These are phyloP conservation scores for Biscogniauxia mediterranea DNA, from an alignment of 2,329 filamentous ascomycete genomes.

Conservation along the genomic window DNA sequence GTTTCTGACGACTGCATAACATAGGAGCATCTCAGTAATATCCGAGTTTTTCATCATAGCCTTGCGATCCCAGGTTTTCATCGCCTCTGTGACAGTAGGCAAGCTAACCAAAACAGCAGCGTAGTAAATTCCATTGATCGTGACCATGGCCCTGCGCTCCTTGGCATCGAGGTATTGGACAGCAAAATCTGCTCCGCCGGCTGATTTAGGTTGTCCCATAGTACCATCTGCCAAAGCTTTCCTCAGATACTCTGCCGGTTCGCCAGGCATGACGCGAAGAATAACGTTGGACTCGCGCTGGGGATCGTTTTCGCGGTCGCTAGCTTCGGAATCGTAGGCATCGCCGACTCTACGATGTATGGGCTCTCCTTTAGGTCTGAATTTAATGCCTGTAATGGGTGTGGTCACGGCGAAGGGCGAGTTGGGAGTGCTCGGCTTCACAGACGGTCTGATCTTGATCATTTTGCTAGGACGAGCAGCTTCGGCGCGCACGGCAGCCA, in stretches of 20 bases:
- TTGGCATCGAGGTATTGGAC: slow-evolving; percentile 78
- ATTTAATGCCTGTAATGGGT: slow-evolving; percentile 42
- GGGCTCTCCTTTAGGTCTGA: slow-evolving; percentile 66
- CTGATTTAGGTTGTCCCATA: slow-evolving; percentile 63
- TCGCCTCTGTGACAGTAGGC: slow-evolving; percentile 82
- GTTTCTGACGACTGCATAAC: slow-evolving; percentile 65
- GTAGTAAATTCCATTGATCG: slow-evolving; percentile 67
- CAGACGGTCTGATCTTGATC: slow-evolving; percentile 49
- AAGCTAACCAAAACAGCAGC: slow-evolving; percentile 79
- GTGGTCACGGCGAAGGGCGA: slow-evolving; percentile 35
- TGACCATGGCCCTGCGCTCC: slow-evolving; percentile 70
- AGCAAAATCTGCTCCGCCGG: slow-evolving; percentile 73
- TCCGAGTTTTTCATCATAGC: slow-evolving; percentile 87
- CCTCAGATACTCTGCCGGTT: slow-evolving; percentile 80
- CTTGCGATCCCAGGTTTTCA: slow-evolving; percentile 92
- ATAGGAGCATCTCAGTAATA: slow-evolving; percentile 84
- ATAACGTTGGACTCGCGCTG: slow-evolving; percentile 87
- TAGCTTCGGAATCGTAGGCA: slow-evolving; percentile 94
- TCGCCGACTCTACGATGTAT: slow-evolving; percentile 74
- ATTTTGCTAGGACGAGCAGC: slow-evolving; percentile 45
- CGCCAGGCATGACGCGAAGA: slow-evolving; percentile 81
- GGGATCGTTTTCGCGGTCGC: slow-evolving; percentile 84
- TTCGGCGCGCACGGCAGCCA: slow-evolving; percentile 34
- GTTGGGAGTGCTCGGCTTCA: slow-evolving; percentile 28
- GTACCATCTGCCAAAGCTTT: slow-evolving; percentile 73